Percentiles rank a stretch among this genome's conserved stretches.
Evolutionary conservation across 257 asterid species (phyloP).

Genomic region (Linaria vulgaris): DNA sequence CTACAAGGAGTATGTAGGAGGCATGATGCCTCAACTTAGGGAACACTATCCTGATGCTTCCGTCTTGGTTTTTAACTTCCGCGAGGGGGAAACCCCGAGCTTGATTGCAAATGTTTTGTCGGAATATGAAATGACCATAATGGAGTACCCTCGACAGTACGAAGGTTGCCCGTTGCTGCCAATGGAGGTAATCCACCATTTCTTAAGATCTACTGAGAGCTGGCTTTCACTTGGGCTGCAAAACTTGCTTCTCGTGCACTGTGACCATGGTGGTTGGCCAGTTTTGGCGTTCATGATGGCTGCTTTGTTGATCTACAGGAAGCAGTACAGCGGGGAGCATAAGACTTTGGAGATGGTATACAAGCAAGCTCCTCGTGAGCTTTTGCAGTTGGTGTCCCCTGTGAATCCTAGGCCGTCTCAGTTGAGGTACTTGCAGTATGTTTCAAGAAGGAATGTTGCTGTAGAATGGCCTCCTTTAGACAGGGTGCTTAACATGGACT

Average conservation of each 20-base stretch:
- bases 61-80: slow-evolving; percentile 79
- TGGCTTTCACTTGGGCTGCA: slow-evolving; percentile 94
- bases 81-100: slow-evolving; percentile 64
- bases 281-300: slow-evolving; percentile 93
- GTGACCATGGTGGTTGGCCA: slow-evolving; percentile 97
- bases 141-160: slow-evolving; percentile 93
- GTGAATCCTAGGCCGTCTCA: slow-evolving; percentile 92
- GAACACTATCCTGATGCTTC: slow-evolving; percentile 79
- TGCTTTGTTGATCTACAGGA: slow-evolving; percentile 73
- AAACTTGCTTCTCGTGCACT: slow-evolving; percentile 87
- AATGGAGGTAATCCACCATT: slow-evolving; percentile 94
- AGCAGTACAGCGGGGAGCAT: slow-evolving; percentile 78
- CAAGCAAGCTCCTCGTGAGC: slow-evolving; percentile 92
- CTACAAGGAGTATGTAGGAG: slow-evolving; percentile 72
- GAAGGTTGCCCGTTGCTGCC: slow-evolving; percentile 92
- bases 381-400: slow-evolving; percentile 71
- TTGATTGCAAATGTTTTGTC: slow-evolving; percentile 67
- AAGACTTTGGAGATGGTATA: slow-evolving; percentile 92
- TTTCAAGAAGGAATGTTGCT: slow-evolving; percentile 82
- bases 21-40: slow-evolving; percentile 63
- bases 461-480: slow-evolving; percentile 93
- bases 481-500: slow-evolving; percentile 82
- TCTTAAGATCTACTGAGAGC: slow-evolving; percentile 86
- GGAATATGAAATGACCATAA: slow-evolving; percentile 79
- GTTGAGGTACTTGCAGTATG: slow-evolving; percentile 83